phyloP scores from a whole-genome alignment of 306 rosid species.

The Urtica urens region DNA sequence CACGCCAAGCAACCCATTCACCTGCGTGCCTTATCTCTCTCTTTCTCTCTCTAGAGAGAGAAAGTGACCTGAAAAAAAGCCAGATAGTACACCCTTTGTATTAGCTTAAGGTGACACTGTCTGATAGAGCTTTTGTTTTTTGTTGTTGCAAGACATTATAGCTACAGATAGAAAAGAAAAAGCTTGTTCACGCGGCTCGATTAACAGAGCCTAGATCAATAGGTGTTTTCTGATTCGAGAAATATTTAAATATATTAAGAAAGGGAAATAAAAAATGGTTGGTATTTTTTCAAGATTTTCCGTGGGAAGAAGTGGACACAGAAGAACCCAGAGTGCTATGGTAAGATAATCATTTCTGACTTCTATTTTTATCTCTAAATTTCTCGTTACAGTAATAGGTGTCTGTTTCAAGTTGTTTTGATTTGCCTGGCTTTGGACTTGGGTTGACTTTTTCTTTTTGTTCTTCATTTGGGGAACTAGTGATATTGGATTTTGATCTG shows the following conservation, averaged over 20 bases:
- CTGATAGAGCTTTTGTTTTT: not conserved
- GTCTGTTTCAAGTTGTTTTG: slow-evolving; percentile 4
- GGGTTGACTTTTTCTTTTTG: slow-evolving; percentile 25
- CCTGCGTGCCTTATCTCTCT: slow-evolving; percentile 5
- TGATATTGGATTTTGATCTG: slow-evolving; percentile 11
- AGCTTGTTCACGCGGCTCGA: not conserved
- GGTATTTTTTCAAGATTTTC: slow-evolving; percentile 91
- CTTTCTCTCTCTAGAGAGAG: not conserved
- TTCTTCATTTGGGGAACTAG: slow-evolving; percentile 1
- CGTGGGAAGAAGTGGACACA: slow-evolving; percentile 54
- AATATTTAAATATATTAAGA: too few relatives aligned
- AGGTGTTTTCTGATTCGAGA: not conserved
- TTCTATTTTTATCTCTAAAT: slow-evolving; percentile 1
- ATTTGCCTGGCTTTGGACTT: slow-evolving; percentile 22
- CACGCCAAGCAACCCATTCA: slow-evolving; percentile 28
- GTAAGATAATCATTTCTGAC: too few relatives aligned
- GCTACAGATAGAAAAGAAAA: too few relatives aligned
- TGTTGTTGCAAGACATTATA: not conserved
- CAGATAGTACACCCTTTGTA: slow-evolving; percentile 1
- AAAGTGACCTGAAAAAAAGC: slow-evolving; percentile 3
- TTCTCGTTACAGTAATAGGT: slow-evolving; percentile 1
- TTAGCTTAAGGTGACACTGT: not conserved
- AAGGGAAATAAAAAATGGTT: slow-evolving; percentile 37
- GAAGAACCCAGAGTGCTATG: slow-evolving; percentile 87
- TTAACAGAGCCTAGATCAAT: not conserved